Percentiles rank a stretch among this genome's conserved stretches.
Conservation (phyloP, 2,329 filamentous ascomycete genomes). For the Ceratocystis eucalypticola region DNA sequence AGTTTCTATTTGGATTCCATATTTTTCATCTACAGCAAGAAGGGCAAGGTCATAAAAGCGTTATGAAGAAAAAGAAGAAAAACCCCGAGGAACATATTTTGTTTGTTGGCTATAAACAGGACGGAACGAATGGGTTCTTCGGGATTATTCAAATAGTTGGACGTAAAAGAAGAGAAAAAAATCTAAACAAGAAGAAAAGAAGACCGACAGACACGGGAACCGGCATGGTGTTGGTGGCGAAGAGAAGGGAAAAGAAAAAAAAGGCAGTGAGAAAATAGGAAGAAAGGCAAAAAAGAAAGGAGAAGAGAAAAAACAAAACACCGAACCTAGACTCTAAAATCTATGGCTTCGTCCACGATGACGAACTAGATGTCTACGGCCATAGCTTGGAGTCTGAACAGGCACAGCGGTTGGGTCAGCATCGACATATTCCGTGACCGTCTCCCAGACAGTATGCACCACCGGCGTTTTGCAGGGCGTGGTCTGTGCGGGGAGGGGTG, state of each 20-base stretch:
- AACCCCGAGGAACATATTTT: too few species aligned
- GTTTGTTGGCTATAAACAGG: too few species aligned
- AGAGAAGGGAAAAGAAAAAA: background rate
- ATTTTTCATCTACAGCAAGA: too few species aligned
- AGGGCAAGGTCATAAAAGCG: too few species aligned
- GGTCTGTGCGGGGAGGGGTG: background rate
- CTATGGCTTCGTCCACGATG: background rate
- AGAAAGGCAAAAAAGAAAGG: background rate
- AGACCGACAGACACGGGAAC: background rate
- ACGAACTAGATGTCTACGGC: background rate
- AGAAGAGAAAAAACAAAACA: background rate
- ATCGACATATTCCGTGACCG: conserved; percentile 32
- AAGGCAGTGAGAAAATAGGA: background rate
- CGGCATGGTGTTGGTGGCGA: background rate
- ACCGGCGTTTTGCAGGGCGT: conserved; percentile 24
- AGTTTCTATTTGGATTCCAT: background rate
- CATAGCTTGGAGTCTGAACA: background rate
- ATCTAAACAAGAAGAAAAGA: background rate
- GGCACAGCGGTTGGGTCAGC: conserved; percentile 16
- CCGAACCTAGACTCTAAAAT: background rate
- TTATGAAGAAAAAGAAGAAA: too few species aligned
- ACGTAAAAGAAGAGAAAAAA: background rate
- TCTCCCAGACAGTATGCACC: conserved; percentile 31
- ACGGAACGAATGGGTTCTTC: background rate
- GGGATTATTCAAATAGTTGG: background rate